A percentile compares a stretch with the other conserved stretches of the same genome.
Evolutionary conservation across 208 protist species (phyloP).

Genomic region (Strigomonas galati): DNA sequence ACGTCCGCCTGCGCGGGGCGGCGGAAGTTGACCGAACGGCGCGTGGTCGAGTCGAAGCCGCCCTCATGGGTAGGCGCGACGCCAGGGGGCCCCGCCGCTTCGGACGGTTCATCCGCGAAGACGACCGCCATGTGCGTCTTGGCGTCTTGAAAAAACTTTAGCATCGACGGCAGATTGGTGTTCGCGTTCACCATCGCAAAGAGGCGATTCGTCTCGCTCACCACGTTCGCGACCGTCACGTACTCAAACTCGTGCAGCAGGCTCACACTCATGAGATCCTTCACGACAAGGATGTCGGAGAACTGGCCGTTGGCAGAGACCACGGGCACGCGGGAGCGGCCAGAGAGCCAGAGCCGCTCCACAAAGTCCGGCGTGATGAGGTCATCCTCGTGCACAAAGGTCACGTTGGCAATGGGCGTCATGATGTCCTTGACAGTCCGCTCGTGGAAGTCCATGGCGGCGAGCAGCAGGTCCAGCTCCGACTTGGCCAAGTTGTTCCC

Average conservation of each 20-base stretch:
- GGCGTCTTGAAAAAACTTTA: slow-evolving; percentile 77
- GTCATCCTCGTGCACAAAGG: slow-evolving; percentile 53
- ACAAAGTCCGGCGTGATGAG: slow-evolving; percentile 74
- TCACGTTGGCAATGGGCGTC: slow-evolving; percentile 63
- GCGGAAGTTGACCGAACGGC: slow-evolving; percentile 21
- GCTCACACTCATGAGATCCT: slow-evolving; percentile 69
- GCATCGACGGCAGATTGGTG: slow-evolving; percentile 66
- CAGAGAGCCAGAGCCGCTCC: slow-evolving; percentile 71
- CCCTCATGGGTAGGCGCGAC: slow-evolving; percentile 1
- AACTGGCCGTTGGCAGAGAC: slow-evolving; percentile 36
- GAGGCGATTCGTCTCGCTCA: slow-evolving; percentile 53
- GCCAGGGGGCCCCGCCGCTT: background rate
- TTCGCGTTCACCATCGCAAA: slow-evolving; percentile 55
- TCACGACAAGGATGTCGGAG: slow-evolving; percentile 67
- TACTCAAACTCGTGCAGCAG: slow-evolving; percentile 19
- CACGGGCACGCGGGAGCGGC: slow-evolving; percentile 82
- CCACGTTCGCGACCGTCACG: slow-evolving; percentile 68
- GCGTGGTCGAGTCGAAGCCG: slow-evolving; percentile 19
- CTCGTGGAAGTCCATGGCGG: slow-evolving; percentile 90
- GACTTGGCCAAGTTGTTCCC: slow-evolving; percentile 51
- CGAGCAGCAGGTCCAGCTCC: slow-evolving; percentile 80
- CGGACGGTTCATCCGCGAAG: slow-evolving; percentile 32
- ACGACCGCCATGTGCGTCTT: slow-evolving; percentile 88
- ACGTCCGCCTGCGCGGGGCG: slow-evolving; percentile 16
- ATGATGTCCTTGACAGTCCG: slow-evolving; percentile 77